A percentile compares a stretch with the other conserved stretches of the same genome.
phyloP scores from a whole-genome alignment of 352 stramenopile genomes.

The Globisporangium spinosum region DNA sequence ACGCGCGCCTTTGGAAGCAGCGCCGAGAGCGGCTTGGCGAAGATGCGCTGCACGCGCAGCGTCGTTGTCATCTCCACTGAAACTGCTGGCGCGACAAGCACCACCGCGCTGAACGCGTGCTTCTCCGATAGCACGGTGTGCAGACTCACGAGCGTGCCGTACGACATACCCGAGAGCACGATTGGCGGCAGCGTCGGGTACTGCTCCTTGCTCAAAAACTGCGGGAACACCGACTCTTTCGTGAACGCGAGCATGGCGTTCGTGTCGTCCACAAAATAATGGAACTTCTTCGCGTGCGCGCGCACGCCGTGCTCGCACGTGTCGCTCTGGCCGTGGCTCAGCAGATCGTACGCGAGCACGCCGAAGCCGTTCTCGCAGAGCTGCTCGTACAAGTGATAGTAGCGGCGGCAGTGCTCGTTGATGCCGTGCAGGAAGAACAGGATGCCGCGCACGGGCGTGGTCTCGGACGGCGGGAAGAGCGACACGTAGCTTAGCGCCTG shows the following conservation, averaged over 20 bases:
- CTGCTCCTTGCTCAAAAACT: slow-evolving; percentile 15
- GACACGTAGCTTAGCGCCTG: slow-evolving; percentile 40
- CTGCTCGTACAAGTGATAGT: slow-evolving; percentile 41
- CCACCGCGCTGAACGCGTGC: slow-evolving; percentile 24
- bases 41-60: slow-evolving; percentile 17
- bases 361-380: slow-evolving; percentile 38
- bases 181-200: slow-evolving; percentile 17
- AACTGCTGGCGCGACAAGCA: slow-evolving; percentile 26
- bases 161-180: slow-evolving; percentile 29
- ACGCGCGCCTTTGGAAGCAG: slow-evolving; percentile 25
- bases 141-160: slow-evolving; percentile 31
- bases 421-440: slow-evolving; percentile 56
- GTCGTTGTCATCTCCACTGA: slow-evolving; percentile 18
- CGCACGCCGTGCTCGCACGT: slow-evolving; percentile 26
- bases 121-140: slow-evolving; percentile 26
- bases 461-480: slow-evolving; percentile 27
- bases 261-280: slow-evolving; percentile 51
- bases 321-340: slow-evolving; percentile 45
- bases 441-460: slow-evolving; percentile 26
- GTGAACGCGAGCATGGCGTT: slow-evolving; percentile 40
- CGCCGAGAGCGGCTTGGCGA: slow-evolving; percentile 22
- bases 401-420: slow-evolving; percentile 40
- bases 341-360: slow-evolving; percentile 44
- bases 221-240: slow-evolving; percentile 31
- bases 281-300: slow-evolving; percentile 33